These are phyloP conservation scores for Dothideomycetes sp. DNA, from an alignment of 2,329 filamentous ascomycete species.

Conservation along the genomic window DNA sequence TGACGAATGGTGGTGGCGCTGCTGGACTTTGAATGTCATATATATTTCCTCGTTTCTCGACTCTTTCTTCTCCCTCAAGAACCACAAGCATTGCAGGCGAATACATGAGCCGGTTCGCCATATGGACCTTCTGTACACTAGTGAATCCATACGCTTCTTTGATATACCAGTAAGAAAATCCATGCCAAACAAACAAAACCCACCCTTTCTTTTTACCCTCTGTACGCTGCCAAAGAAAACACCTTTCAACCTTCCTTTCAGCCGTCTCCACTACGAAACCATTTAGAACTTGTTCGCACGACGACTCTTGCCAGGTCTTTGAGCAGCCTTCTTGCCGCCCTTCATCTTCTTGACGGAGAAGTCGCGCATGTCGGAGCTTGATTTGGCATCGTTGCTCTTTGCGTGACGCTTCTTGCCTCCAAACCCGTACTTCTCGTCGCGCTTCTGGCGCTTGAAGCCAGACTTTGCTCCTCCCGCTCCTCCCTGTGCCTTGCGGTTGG, in stretches of 20 bases:
- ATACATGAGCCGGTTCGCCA: neutral
- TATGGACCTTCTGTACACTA: neutral
- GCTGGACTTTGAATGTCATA: neutral
- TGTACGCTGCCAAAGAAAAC: neutral
- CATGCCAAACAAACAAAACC: neutral
- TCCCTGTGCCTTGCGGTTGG: slow-evolving; percentile 32
- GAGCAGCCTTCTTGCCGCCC: slow-evolving; percentile 31
- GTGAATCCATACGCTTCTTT: neutral
- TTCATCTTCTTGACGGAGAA: slow-evolving; percentile 88
- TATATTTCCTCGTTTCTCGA: neutral
- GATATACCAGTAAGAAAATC: neutral
- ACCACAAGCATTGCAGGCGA: neutral
- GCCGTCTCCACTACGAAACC: neutral
- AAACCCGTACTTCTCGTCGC: slow-evolving; percentile 88
- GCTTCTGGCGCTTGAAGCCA: slow-evolving; percentile 72
- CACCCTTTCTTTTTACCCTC: neutral
- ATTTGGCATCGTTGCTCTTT: slow-evolving; percentile 84
- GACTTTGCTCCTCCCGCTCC: slow-evolving; percentile 37
- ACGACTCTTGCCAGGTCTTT: slow-evolving; percentile 29
- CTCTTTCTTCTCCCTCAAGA: neutral
- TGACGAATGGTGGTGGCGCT: slow-evolving; percentile 4
- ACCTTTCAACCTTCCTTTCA: neutral
- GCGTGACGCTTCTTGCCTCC: slow-evolving; percentile 87
- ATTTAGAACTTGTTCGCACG: slow-evolving; percentile 20
- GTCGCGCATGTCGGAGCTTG: slow-evolving; percentile 67